Base-by-base conservation (phyloP, 495 filamentous ascomycete species). In the Pseudomonodictys pantanalensis region DNA sequence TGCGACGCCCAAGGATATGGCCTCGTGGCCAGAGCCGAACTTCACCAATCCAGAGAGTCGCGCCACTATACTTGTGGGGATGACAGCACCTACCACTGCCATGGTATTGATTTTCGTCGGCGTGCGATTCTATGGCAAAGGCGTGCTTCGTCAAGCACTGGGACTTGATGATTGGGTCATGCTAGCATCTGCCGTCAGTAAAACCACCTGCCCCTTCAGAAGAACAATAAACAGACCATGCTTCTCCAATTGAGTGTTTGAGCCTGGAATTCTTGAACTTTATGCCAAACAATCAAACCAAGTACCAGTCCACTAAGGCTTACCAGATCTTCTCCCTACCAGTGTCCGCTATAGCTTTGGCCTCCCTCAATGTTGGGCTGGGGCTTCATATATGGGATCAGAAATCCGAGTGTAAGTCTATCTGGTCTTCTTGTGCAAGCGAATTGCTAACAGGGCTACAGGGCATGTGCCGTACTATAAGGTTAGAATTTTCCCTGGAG, bases 321-420 rank as follows among this genome's bases (percentile, higher is more conserved):
- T n/a, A n/a, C n/a, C 18, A 65, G 62, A 39, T 56, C 3, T 39
- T 33, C n/a, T 47, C 50, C 1, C 23, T 56, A 8, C 62, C 62
- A 12, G 51, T 60, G 7, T 56, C 51, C 0, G 51, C 41, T 1
- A 38, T 65, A 6, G 62, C 56, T 2, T 26, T 59, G 12, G 62
- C 28, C 6, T 53, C 62, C n/a, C 48, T 60, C 2, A 47, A 52
- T 10, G 58, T 56, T 26, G 63, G 63, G 5, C 41, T 61, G 3
- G 63, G 63, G 7, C 52, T 47, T 22, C 58, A 66, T 47, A 52
- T 65, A 2, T 65, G 56, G 56, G 53, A 66, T 32, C 43, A 46
- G 20, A 66, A 62, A 38, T n/a, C 51, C 0, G 62, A 54, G 22
- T 65, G 62, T 55, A 56, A 1, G 11, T n/a, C n/a, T n/a, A n/a